Evolutionary conservation across 2,329 filamentous ascomycete species (phyloP).

Genomic region (Triangularia setosa): DNA sequence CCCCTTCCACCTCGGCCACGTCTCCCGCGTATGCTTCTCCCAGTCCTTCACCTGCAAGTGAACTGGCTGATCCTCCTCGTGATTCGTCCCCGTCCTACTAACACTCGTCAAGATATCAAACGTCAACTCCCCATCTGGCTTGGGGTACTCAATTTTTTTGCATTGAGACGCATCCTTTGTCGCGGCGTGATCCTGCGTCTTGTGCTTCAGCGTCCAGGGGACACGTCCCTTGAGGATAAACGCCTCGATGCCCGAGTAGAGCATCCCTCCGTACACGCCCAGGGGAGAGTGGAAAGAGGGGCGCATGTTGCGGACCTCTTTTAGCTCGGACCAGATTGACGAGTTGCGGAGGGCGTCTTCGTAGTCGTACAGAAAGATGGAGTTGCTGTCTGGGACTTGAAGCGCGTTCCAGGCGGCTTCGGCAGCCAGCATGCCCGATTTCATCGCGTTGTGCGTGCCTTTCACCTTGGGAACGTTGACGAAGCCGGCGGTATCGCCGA

Average conservation of each 20-base stretch:
- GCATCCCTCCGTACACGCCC: conserved; percentile 81
- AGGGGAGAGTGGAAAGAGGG: conserved; percentile 88
- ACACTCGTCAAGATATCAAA: conserved; percentile 97
- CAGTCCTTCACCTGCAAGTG: conserved; percentile 94
- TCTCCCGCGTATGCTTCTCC: conserved; percentile 80
- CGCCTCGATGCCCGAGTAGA: conserved; percentile 91
- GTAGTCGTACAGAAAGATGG: conserved; percentile 91
- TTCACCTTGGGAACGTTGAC: conserved; percentile 98
- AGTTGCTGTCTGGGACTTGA: conserved; percentile 51
- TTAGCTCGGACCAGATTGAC: conserved; percentile 88
- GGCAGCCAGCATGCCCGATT: conserved; percentile 92
- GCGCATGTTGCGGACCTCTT: conserved; percentile 94
- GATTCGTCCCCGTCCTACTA: conserved; percentile 91
- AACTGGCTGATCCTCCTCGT: conserved; percentile 97
- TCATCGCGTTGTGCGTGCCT: conserved; percentile 97
- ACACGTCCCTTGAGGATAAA: conserved; percentile 78
- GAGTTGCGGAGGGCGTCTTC: conserved; percentile 84
- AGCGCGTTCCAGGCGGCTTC: conserved; percentile 84
- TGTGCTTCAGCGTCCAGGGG: conserved; percentile 92
- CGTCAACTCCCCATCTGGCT: conserved; percentile 89
- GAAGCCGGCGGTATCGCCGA: conserved; percentile 94
- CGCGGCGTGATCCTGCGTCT: conserved; percentile 68
- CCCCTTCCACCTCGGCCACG: conserved; percentile 85
- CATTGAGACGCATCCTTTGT: conserved; percentile 78
- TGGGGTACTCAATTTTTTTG: conserved; percentile 90